Evolutionary conservation across 2,329 filamentous ascomycete species (phyloP), one percentile per base, ranked within the genome.

Genomic region (Claviceps sp.): DNA sequence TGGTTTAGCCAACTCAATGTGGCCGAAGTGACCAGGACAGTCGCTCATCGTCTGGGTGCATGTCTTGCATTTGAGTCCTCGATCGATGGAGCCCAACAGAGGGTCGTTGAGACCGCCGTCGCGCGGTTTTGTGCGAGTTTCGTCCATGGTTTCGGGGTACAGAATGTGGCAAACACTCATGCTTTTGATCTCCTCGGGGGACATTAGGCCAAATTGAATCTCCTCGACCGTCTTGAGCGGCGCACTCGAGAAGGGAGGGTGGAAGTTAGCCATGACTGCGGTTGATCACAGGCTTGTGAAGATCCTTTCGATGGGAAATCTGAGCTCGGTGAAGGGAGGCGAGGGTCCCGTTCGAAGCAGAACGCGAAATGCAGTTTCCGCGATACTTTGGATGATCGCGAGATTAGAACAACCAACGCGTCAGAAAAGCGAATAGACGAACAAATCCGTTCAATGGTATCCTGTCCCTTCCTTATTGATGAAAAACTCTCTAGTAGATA

Each of bases 141-240:
- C 93, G 66, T 98, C 93, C 93, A 98, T 96, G 30, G 93, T 97
- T 75, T 98, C 93, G n/a, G 93, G 90, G 67, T 96, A 97, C 68
- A 93, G 80, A 67, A 98, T 91, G 68, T 95, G 88, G 61, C 84
- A 87, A 57, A 97, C 91, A 71, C 90, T 96, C 89, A 97, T 94
- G 64, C 86, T 90, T 77, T 98, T 97, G 72, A 97, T 95, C 75
- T 98, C 94, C 69, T 98, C 93, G 26, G 93, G 93, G 38, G 93
- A 95, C 70, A 98, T 81, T 67, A 98, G 81, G 66, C 93, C 93
- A 67, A 98, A 98, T 77, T 98, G 94, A 63, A 98, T 95, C 78
- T 98, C 94, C 78, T 96, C 85, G 64, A 98, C 90, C 60, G 87
- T 95, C 77, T 93, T 91, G 79, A 97, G 79, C 70, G 90, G 90